phyloP scores from a whole-genome alignment of 257 asterid species.

The Solanum sejunctum region DNA sequence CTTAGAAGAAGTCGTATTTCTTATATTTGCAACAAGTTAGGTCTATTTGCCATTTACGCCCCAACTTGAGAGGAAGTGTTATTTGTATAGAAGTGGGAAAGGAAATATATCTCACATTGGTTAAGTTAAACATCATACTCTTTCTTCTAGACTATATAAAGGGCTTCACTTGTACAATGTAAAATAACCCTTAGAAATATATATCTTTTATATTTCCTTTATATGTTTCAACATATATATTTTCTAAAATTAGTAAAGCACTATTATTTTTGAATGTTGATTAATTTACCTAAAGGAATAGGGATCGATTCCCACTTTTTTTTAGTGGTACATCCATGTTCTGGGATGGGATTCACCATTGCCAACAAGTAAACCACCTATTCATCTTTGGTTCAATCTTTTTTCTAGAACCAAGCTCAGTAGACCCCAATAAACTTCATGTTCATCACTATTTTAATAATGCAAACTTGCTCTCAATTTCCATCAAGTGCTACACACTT shows the following conservation, averaged over 20 bases:
- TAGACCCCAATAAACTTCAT: not conserved
- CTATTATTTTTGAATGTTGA: not conserved
- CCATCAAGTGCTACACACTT: not conserved
- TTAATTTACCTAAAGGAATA: not conserved
- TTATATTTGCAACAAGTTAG: too few relatives aligned
- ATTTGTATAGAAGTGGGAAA: too few relatives aligned
- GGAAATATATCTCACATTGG: too few relatives aligned
- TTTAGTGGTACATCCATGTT: not conserved
- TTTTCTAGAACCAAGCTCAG: not conserved
- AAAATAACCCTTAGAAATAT: too few relatives aligned
- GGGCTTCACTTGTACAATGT: too few relatives aligned
- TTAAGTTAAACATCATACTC: too few relatives aligned
- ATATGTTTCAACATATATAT: too few relatives aligned
- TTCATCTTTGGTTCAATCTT: not conserved
- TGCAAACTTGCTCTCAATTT: not conserved
- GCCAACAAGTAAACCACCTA: not conserved
- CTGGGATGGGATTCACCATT: not conserved
- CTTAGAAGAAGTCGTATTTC: too few relatives aligned
- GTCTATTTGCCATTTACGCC: too few relatives aligned
- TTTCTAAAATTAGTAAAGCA: not conserved
- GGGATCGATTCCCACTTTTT: not conserved
- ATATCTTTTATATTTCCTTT: too few relatives aligned
- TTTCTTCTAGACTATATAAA: too few relatives aligned
- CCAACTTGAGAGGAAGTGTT: too few relatives aligned
- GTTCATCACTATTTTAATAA: not conserved